Evolutionary conservation across 495 filamentous ascomycete genomes (phyloP), one percentile per base, ranked within the genome.

Genomic region (Tricharina praecox): DNA sequence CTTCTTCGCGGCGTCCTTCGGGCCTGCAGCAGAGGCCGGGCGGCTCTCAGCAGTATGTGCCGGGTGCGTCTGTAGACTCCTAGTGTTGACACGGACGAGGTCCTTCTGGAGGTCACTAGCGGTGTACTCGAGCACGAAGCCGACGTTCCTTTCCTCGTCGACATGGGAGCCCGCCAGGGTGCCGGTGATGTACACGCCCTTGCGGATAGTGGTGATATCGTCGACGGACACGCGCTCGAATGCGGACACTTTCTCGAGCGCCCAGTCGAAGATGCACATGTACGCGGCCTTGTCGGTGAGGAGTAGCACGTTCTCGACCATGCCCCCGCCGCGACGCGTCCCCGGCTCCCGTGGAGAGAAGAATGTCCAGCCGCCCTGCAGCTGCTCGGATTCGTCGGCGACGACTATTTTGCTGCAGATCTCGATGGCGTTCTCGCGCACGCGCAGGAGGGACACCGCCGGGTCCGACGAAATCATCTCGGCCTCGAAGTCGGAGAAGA

Each of bases 401-500:
- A 95, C 74, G 9, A 85, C 85, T 26, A 93, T 85, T 54, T 81
- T 82, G 39, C 77, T 75, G 53, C 77, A 82, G 1, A 77, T 79
- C 50, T 93, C 87, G 50, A 97, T 87, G 23, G 90, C 88, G 47
- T 81, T 81, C 59, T 92, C 78, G 11, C 90, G 73, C 53, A 94
- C 72, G 52, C 78, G 84, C 28, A 73, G 69, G 60, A 93, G 75
- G 0, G 85, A 88, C 15, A 95, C 75, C 0, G 81, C 84, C 13
- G 86, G 86, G 55, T 97, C 90, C 19, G 78, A 76, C 41, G 74
- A 81, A 70, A 84, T 86, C 69, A 97, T 78, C 53, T 81, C 79
- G 2, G 78, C 73, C 59, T 93, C 83, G 54, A 95, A 97, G 45
- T 97, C 90, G 40, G 81, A 77, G 53, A 95, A 95, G 4, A 93